Evolutionary conservation across 192 early-diverging fungal genomes (phyloP), one percentile per base, ranked within the genome.

Genomic region (Entomortierella beljakovae): DNA sequence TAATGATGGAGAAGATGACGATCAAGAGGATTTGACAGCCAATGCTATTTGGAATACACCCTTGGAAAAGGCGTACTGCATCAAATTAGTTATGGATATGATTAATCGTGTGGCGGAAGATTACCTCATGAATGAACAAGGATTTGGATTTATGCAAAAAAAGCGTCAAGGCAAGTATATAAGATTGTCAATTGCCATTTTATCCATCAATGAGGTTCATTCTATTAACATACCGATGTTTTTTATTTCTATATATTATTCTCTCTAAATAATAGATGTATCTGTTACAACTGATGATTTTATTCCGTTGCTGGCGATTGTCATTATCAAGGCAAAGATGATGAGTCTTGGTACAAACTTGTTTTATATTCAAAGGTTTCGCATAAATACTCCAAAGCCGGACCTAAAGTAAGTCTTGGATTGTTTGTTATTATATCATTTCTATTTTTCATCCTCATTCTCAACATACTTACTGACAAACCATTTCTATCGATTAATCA

Each of bases 271-370:
- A 40, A 43, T 66, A 77, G 71, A 73, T 20, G 75, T 81, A 3
- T 83, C 79, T 16, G 82, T 88, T 8, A 88, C 87, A 0, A 83
- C 87, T 5, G 87, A 88, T 62, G 85, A 88, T 29, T 80, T 88
- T 57, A 88, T 88, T 33, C 87, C 87, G 25, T 56, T 88, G 22
- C 62, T 85, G 16, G 83, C 85, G n/a, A 81, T 81, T 68, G 85
- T 84, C 10, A 80, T 86, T 51, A 69, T 84, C 26, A 83, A 86
- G 22, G 74, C 76, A 20, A 57, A 70, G 25, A 70, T 88, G 49
- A 63, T 77, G 61, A 37, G 72, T 3, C 40, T 86, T 18, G 85
- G 74, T 9, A 88, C 85, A 40, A 61, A 85, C 18, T 33, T 84
- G 18, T 88, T 84, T 65, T 88, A 88, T 34, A 70, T 88, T 51